Evolutionary conservation across 2,329 filamentous ascomycete species (phyloP).

Genomic region (Arthrobotrys megalospora): DNA sequence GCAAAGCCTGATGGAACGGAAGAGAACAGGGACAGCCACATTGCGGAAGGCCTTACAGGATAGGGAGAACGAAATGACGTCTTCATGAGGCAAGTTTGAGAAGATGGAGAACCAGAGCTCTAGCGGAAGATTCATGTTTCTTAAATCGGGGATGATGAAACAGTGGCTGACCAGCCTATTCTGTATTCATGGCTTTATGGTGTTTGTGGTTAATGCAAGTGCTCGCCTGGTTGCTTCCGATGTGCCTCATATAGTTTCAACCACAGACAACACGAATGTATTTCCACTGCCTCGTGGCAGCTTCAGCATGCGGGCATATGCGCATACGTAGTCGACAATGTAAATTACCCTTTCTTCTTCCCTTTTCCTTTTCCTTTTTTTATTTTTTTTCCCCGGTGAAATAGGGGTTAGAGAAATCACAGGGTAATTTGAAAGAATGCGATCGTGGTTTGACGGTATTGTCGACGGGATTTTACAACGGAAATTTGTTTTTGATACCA

Average conservation of each 20-base stretch:
- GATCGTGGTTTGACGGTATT: background rate
- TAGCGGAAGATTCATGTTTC: constrained; percentile 14
- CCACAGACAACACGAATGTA: background rate
- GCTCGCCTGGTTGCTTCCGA: background rate
- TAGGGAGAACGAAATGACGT: constrained; percentile 28
- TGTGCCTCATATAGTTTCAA: background rate
- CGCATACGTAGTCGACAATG: background rate
- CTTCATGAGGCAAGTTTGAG: background rate
- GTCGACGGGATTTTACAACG: background rate
- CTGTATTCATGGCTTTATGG: background rate
- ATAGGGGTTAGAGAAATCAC: background rate
- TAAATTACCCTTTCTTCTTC: too few relatives aligned
- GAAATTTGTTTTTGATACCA: background rate
- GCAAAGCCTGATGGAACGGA: constrained; percentile 42
- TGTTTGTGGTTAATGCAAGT: constrained; percentile 1
- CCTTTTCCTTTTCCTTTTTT: too few relatives aligned
- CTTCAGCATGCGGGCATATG: background rate
- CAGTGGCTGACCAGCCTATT: background rate
- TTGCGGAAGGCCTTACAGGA: constrained; percentile 31
- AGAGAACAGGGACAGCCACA: constrained; percentile 31
- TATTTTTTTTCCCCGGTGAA: background rate
- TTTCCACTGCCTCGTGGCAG: background rate
- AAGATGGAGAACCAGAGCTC: constrained; percentile 28
- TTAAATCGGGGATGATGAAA: constrained; percentile 1
- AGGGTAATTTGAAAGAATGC: background rate